phyloP scores from a whole-genome alignment of 805 yeast genomes.

The Schwanniomyces pseudopolymorphus region DNA sequence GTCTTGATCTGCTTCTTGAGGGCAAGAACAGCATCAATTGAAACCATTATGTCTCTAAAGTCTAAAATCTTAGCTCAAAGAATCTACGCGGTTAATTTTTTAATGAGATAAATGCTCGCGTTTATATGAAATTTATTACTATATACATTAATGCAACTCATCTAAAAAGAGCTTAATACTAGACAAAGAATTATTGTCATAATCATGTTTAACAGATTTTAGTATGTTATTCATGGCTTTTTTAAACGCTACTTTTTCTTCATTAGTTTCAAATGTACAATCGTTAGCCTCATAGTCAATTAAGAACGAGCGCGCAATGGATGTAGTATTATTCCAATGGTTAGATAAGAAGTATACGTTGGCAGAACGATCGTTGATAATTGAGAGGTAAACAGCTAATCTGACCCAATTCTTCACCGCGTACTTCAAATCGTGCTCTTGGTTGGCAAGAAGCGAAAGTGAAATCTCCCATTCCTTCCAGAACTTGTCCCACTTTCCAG shows the following conservation, averaged over 20 bases:
- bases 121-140: background rate
- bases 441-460: constrained; percentile 9
- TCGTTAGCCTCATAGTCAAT: constrained; percentile 16
- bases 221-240: constrained; percentile 20
- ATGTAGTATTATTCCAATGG: constrained; percentile 26
- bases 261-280: constrained; percentile 15
- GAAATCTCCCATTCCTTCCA: constrained; percentile 39
- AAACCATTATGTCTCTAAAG: constrained; percentile 4
- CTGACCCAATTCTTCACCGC: constrained; percentile 27
- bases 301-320: constrained; percentile 24
- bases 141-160: constrained; percentile 4
- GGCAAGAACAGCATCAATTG: constrained; percentile 9
- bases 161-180: constrained; percentile 10
- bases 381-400: constrained; percentile 31
- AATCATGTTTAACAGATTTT: constrained; percentile 9
- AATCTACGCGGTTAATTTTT: background rate
- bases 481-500: constrained; percentile 36
- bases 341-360: constrained; percentile 25
- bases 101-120: background rate
- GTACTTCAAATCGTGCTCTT: constrained; percentile 2
- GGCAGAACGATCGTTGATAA: constrained; percentile 24
- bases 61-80: background rate
- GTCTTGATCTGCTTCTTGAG: constrained; percentile 32
- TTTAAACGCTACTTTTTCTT: constrained; percentile 22
- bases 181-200: constrained; percentile 3